Percentiles rank a stretch among this genome's conserved stretches.
Conservation (phyloP, 768 basidiomycete species). For the Russula sp. region DNA sequence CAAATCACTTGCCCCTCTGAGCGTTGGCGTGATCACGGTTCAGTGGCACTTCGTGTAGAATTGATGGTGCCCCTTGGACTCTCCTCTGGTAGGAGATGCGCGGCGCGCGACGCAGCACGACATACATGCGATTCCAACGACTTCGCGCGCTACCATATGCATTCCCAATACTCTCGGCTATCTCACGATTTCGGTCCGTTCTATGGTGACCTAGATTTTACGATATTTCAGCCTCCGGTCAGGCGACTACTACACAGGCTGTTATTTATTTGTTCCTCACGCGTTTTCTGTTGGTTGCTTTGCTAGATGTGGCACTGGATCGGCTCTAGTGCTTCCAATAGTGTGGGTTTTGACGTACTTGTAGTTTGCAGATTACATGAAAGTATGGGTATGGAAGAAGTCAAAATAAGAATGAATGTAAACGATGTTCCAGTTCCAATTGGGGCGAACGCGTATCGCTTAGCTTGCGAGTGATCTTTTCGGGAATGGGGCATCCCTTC, state of each 20-base stretch:
- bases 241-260: slow-evolving; percentile 10
- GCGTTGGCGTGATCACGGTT: slow-evolving; percentile 6
- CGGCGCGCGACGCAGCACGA: not conserved
- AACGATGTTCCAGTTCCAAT: slow-evolving; percentile 1
- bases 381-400: slow-evolving; percentile 14
- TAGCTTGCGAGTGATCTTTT: no score
- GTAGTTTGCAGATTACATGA: slow-evolving; percentile 14
- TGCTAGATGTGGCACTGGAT: slow-evolving; percentile 14
- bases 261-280: slow-evolving; percentile 7
- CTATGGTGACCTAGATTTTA: not conserved
- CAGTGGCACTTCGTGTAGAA: slow-evolving; percentile 8
- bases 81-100: slow-evolving; percentile 17
- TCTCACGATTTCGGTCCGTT: not conserved
- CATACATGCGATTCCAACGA: not conserved
- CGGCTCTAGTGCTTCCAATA: not conserved
- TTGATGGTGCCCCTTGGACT: not conserved
- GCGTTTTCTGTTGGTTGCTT: not conserved
- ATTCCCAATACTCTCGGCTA: not conserved
- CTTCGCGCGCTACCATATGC: not conserved
- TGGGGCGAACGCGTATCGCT: not conserved
- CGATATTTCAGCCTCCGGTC: slow-evolving; percentile 12
- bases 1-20: not conserved
- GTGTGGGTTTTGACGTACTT: slow-evolving; percentile 19
- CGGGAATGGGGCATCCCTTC: not conserved
- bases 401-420: slow-evolving; percentile 1